Evolutionary conservation across 1,284 basidiomycete genomes (phyloP).

Genomic region (Malassezia yamatoensis): DNA sequence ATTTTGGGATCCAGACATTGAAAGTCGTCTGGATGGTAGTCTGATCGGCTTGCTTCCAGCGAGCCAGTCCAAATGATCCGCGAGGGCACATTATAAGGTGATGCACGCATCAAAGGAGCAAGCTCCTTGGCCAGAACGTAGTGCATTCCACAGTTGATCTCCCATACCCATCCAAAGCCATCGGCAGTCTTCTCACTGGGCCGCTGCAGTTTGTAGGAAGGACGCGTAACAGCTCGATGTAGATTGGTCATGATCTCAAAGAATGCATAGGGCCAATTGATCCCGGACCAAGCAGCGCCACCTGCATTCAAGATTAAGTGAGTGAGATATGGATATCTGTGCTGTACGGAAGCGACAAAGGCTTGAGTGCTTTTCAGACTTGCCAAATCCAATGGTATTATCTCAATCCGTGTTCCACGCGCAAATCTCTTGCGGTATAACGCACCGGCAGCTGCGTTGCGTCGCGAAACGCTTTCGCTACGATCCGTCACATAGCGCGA

Average conservation of each 20-base stretch:
- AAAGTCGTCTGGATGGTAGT: slow-evolving; percentile 39
- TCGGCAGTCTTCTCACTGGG: slow-evolving; percentile 43
- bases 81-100: slow-evolving; percentile 35
- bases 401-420: slow-evolving; percentile 39
- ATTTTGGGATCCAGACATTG: slow-evolving; percentile 33
- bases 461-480: slow-evolving; percentile 18
- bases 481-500: slow-evolving; percentile 11
- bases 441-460: slow-evolving; percentile 31
- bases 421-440: slow-evolving; percentile 36
- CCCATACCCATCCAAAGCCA: slow-evolving; percentile 47
- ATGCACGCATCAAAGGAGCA: slow-evolving; percentile 28
- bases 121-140: slow-evolving; percentile 41
- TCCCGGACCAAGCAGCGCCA: slow-evolving; percentile 38
- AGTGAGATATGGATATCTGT: slow-evolving; percentile 38
- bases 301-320: slow-evolving; percentile 48
- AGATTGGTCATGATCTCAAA: slow-evolving; percentile 41
- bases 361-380: slow-evolving; percentile 41
- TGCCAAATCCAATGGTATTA: slow-evolving; percentile 42
- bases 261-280: slow-evolving; percentile 37
- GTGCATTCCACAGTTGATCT: slow-evolving; percentile 45
- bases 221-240: slow-evolving; percentile 43
- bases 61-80: slow-evolving; percentile 48
- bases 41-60: slow-evolving; percentile 37
- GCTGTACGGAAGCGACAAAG: slow-evolving; percentile 21
- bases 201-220: slow-evolving; percentile 42